phyloP scores from a whole-genome alignment of 148 eudicot genomes.

The Chenopodium formosanum region DNA sequence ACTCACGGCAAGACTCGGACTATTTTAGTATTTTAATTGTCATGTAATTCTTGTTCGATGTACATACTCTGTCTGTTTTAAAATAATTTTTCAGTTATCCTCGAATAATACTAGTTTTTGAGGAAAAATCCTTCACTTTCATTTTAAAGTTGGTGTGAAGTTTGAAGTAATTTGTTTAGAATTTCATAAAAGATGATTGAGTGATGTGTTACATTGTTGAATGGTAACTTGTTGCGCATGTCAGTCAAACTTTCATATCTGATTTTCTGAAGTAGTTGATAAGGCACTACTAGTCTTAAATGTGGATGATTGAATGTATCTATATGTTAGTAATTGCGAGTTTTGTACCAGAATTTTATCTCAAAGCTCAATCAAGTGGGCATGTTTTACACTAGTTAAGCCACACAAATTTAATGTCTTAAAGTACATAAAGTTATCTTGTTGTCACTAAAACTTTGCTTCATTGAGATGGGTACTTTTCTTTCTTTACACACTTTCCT shows the following conservation, averaged over 20 bases:
- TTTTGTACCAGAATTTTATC: neutral
- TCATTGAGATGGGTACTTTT: slow-evolving; percentile 21
- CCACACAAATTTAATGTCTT: neutral
- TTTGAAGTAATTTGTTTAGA: too few relatives aligned
- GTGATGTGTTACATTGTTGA: neutral
- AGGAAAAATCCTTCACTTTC: too few relatives aligned
- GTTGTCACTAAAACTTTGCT: neutral
- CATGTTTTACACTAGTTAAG: neutral
- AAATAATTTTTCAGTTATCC: neutral
- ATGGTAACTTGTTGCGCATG: neutral
- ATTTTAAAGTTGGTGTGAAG: too few relatives aligned
- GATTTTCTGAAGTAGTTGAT: too few relatives aligned
- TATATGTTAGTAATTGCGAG: neutral
- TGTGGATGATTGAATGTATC: neutral
- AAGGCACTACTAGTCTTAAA: neutral
- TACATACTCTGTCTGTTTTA: neutral
- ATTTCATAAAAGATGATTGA: neutral
- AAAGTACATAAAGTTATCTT: neutral
- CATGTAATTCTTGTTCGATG: neutral
- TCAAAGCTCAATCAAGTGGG: neutral
- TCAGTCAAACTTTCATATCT: neutral
- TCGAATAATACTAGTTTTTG: too few relatives aligned
- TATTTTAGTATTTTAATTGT: neutral
- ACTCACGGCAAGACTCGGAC: slow-evolving; percentile 18
- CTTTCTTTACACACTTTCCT: slow-evolving; percentile 16